Evolutionary conservation across 352 stramenopile species (phyloP), one percentile per base, ranked within the genome.

Genomic region (Blastocystis sp.): DNA sequence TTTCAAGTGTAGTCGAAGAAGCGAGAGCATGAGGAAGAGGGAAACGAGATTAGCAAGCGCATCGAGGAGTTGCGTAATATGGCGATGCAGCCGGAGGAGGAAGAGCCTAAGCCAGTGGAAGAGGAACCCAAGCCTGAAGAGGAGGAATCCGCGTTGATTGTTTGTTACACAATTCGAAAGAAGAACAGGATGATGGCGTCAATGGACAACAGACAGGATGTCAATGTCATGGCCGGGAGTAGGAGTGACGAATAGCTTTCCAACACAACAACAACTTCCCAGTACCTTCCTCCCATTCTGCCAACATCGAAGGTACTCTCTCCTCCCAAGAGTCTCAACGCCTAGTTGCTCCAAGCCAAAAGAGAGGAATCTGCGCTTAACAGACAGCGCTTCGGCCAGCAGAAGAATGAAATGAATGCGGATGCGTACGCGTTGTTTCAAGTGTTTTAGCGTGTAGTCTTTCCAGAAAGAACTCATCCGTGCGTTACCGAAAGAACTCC

Each of bases 1-100:
- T 28, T 76, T 65, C 17, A 84, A 40, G 3, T 59, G 59, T 84
- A 84, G 74, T 71, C 62, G n/a, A 71, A 84, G 74, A 84, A 84
- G 21, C 48, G 74, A 43, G 59, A 45, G 59, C 34, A 67, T 41
- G 74, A 84, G 45, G 74, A 84, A 21, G 74, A 84, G 10, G 74
- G 38, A 34, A 48, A 84, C 41, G 74, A 84, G 62, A 84, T 43
- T 3, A 76, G 74, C 17, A 71, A 84, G 34, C 59, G 62, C 17
- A 71, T 71, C 45, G 62, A 84, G 41, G 19, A 40, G 52, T n/a
- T 71, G 40, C 34, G 59, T 3, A 71, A 40, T 76, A 56, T 53
- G 7, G 28, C 28, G n/a, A 84, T 74, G 38, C 23, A 84, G 40
- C 4, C 38, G 17, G 74, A 74, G n/a, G 62, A 71, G 41, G 28